Base-by-base conservation (phyloP, 495 filamentous ascomycete species). In the Lepidopterella palustris region DNA sequence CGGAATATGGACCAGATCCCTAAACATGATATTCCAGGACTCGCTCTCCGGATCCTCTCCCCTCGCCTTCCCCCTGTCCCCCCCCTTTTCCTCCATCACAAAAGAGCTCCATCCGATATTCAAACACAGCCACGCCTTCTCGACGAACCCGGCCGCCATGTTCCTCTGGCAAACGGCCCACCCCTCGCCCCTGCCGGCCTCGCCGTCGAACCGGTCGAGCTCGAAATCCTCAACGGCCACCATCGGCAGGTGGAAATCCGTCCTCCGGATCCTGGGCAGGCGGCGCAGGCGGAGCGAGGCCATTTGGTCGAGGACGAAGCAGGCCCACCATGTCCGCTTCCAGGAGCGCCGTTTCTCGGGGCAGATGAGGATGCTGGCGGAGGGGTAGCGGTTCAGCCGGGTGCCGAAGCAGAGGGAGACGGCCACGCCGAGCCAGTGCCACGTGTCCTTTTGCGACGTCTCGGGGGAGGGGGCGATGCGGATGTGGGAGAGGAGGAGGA, bases 391-490 rank as follows among this genome's bases (percentile, higher is more conserved):
- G 71, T 92, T 86, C 2, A 91, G 75, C 11, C 87, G 87, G 58
- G 90, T 89, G 9, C 86, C 89, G 68, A 88, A 86, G 58, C 86
- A 87, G 21, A 90, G 71, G 28, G 87, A 90, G 60, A 90, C 80
- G 29, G 87, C 87, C 24, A 90, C 84, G 20, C 87, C 88, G 83
- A 90, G 89, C 87, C 87, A 91, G 67, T 91, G 87, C 88, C 88
- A 92, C n/a, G 88, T 90, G 68, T 91, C 88, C 61, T 91, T 92
- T 68, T 88, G 86, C 0, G 87, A 87, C 0, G 87, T 89, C 67
- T 90, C 87, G 65, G 90, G 90, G 68, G 88, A 15, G 20, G 13
- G 13, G 8, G 13, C 20, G 39, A 11, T 15, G 39, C 39, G 13
- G 39, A 42, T 92, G n/a, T n/a, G n/a, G 15, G 88, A 89, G 87